A percentile compares a stretch with the other conserved stretches of the same genome.
Conservation (phyloP, 2,329 filamentous ascomycete genomes). For the Botrytis byssoidea region DNA sequence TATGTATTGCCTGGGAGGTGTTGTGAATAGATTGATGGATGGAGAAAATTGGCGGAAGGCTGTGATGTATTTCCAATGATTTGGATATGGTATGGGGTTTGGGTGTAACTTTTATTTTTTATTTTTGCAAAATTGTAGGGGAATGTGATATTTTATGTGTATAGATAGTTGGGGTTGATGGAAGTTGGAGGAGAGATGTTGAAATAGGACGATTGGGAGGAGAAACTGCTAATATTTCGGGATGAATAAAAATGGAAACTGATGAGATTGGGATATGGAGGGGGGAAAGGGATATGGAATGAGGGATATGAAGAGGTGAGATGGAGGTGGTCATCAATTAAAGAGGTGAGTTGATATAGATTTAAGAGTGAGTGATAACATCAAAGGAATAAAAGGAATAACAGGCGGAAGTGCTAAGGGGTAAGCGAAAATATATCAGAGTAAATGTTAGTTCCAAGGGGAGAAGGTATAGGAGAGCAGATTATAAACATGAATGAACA, state of each 20-base stretch:
- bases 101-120: too few species aligned
- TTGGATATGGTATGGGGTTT: too few species aligned
- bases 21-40: too few species aligned
- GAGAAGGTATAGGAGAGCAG: neutral
- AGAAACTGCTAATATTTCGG: neutral
- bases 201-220: too few species aligned
- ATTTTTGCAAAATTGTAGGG: neutral
- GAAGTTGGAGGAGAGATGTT: too few species aligned
- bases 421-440: neutral
- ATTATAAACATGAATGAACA: neutral
- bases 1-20: too few species aligned
- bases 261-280: neutral
- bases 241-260: neutral
- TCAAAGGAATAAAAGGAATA: neutral
- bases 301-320: neutral
- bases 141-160: neutral
- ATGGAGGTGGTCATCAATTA: neutral
- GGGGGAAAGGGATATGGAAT: neutral
- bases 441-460: neutral
- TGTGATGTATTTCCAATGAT: too few species aligned
- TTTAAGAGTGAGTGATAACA: neutral
- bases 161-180: neutral
- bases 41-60: too few species aligned
- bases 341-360: neutral
- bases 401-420: neutral